These are phyloP conservation scores for Leishmania tarentolae DNA, from an alignment of 208 protist species.

Conservation along the genomic window DNA sequence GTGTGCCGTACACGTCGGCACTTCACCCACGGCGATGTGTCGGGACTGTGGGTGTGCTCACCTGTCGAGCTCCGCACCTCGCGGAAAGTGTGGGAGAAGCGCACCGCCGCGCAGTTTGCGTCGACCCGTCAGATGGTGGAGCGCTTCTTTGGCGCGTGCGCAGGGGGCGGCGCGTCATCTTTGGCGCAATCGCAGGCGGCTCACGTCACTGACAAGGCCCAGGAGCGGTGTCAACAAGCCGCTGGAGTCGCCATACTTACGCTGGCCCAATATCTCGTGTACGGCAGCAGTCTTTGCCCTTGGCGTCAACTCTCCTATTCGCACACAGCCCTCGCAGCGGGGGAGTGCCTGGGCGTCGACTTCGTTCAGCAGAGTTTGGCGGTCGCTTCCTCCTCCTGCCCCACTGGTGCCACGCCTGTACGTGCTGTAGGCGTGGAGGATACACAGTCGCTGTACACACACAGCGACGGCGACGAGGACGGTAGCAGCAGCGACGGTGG, in stretches of 20 bases:
- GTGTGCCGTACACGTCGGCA: slow-evolving; percentile 29
- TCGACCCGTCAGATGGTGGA: slow-evolving; percentile 7
- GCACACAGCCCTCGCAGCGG: neutral
- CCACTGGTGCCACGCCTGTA: neutral
- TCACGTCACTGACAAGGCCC: neutral
- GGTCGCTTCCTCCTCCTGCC: neutral
- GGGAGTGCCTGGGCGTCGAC: neutral
- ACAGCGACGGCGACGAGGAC: neutral
- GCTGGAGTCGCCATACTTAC: slow-evolving; percentile 33
- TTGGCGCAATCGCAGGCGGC: neutral
- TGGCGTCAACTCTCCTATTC: slow-evolving; percentile 60
- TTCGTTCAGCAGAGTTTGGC: neutral
- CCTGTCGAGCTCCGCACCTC: slow-evolving; percentile 8
- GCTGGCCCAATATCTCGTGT: slow-evolving; percentile 55
- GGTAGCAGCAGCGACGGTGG: neutral
- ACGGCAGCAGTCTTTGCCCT: slow-evolving; percentile 52
- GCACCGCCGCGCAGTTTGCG: neutral
- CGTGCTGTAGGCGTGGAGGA: neutral
- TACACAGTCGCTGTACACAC: neutral
- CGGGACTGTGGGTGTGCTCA: slow-evolving; percentile 38
- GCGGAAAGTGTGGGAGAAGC: slow-evolving; percentile 16
- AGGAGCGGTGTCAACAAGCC: slow-evolving; percentile 15
- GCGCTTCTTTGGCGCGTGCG: slow-evolving; percentile 18
- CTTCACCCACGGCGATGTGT: slow-evolving; percentile 64
- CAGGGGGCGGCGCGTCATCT: neutral